phyloP scores from a whole-genome alignment of 2,329 filamentous ascomycete genomes.

The Talaromyces funiculosus region DNA sequence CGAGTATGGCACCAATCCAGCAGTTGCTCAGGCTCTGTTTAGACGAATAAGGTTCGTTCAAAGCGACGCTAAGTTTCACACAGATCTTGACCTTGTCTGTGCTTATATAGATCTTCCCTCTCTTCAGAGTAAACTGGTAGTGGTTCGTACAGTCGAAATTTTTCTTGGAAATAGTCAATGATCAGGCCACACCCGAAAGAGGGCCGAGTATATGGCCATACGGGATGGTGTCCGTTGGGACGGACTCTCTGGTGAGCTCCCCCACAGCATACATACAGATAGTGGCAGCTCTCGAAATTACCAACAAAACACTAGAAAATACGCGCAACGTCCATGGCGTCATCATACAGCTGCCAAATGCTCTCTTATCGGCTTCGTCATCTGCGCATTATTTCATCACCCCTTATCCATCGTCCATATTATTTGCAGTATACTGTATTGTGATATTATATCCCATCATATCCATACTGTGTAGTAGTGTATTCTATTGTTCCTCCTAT shows the following conservation, averaged over 20 bases:
- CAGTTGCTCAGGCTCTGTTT: neutral
- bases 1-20: neutral
- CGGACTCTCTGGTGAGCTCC: neutral
- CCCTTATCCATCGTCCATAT: too few relatives aligned
- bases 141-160: neutral
- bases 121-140: neutral
- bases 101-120: neutral
- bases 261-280: neutral
- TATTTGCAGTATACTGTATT: too few relatives aligned
- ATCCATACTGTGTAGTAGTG: too few relatives aligned
- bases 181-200: neutral
- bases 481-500: too few relatives aligned
- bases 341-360: constrained; percentile 3
- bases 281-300: neutral
- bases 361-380: neutral
- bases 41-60: neutral
- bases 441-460: too few relatives aligned
- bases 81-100: neutral
- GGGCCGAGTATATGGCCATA: neutral
- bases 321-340: constrained; percentile 3
- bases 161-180: neutral
- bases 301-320: neutral
- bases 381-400: neutral
- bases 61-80: neutral
- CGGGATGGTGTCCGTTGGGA: neutral